Base-by-base conservation (phyloP, 495 filamentous ascomycete species). In the Letharia lupina region DNA sequence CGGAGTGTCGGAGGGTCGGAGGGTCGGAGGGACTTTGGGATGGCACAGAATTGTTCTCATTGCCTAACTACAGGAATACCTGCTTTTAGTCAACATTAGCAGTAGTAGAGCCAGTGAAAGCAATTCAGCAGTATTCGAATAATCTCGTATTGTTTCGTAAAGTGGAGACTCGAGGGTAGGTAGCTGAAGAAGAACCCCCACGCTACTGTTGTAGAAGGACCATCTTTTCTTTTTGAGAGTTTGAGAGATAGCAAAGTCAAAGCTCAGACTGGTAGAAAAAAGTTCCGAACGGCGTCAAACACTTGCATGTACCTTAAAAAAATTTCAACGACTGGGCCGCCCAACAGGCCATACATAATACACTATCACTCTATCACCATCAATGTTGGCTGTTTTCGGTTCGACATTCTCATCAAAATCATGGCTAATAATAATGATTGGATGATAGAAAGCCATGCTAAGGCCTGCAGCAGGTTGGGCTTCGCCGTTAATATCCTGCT, bases 241-340 rank as follows among this genome's bases (percentile, higher is more conserved):
- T 41, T 61, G 18, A n/a, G 11, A 42, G 15, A 28, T 33, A 31
- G 13, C 12, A 65, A 65, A 58, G 57, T 66, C 45, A 50, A 60
- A 61, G 64, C 58, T 61, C 45, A 60, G 42, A 41, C 56, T 60
- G 12, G 45, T 61, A 33, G 57, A 42, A 50, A 35, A 66, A 61
- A 42, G 28, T 61, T 37, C 64, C 64, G 64, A 66, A 6, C 11
- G 33, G 35, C 59, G 44, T 39, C 15, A 35, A 50, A 37, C 9
- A 52, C 44, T 35, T 61, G 64, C 64, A 54, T 50, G 31, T 60
- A 13, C 57, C 56, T 60, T 52, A 31, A 50, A 5, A 41, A 20
- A 20, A 35, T 61, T 41, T 28, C 23, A 28, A 35, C 47, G 64
- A 45, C 54, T 15, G 47, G 18, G 23, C 23, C 61, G 37, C 4